Evolutionary conservation across 2,329 filamentous ascomycete species (phyloP).

Genomic region (Fusarium brevicatenulatum): DNA sequence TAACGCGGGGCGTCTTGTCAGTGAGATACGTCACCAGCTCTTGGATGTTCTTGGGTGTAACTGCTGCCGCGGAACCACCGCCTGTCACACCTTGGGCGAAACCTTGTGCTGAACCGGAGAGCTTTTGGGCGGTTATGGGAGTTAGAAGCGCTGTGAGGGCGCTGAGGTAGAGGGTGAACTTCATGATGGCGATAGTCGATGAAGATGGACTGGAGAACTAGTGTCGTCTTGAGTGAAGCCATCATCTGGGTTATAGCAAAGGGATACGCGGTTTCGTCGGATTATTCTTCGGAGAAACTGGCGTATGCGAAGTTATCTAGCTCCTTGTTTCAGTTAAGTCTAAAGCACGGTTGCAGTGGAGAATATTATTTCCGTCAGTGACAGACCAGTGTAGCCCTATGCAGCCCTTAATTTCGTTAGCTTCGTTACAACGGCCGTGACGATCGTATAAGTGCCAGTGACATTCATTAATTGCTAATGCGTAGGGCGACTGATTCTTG

Average conservation of each 20-base stretch:
- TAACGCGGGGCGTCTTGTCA: slow-evolving; percentile 46
- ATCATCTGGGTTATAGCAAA: not conserved
- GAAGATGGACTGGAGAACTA: accelerated
- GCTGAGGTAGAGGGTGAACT: not conserved
- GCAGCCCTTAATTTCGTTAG: not conserved
- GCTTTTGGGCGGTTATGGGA: not conserved
- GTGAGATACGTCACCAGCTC: slow-evolving; percentile 30
- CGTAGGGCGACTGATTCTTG: not conserved
- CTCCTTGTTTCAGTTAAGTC: not conserved
- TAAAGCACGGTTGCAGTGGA: not conserved
- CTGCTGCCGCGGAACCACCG: slow-evolving; percentile 20
- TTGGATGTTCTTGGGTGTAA: slow-evolving; percentile 23
- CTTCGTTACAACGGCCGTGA: not conserved
- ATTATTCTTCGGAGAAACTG: not conserved
- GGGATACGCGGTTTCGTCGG: not conserved
- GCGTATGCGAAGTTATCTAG: not conserved
- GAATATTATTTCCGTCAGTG: not conserved
- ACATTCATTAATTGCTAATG: accelerated
- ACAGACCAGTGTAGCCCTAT: not conserved
- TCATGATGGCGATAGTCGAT: not conserved
- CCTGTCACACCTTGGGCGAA: slow-evolving; percentile 29
- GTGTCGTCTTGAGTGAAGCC: no score
- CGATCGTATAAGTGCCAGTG: not conserved
- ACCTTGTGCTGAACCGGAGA: slow-evolving; percentile 22
- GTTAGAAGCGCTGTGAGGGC: not conserved